Evolutionary conservation across 768 basidiomycete genomes (phyloP).

Genomic region (Podaxis carcinomalis): DNA sequence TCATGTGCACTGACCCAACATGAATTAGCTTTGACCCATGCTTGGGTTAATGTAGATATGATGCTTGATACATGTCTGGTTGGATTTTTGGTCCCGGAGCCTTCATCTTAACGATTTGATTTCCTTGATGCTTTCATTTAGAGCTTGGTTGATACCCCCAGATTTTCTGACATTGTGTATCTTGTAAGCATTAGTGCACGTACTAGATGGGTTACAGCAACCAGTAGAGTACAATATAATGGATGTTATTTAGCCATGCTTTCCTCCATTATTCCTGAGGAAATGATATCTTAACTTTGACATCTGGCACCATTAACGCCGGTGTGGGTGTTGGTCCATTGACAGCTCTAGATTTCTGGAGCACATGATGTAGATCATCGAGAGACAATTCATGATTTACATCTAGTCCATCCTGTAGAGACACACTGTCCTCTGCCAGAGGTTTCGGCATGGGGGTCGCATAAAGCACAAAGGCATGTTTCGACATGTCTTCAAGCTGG

Average conservation of each 20-base stretch:
- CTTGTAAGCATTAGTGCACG: not conserved
- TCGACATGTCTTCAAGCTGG: constrained; percentile 38
- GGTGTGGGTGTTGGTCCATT: not conserved
- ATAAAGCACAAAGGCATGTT: constrained; percentile 40
- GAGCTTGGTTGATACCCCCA: not conserved
- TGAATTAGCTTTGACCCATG: constrained; percentile 76
- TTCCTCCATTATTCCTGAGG: not conserved
- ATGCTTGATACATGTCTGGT: constrained; percentile 94
- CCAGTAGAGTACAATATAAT: not conserved
- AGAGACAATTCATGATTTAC: not conserved
- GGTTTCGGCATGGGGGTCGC: constrained; percentile 22
- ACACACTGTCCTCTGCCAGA: not conserved
- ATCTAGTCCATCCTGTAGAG: not conserved
- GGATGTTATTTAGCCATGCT: not conserved
- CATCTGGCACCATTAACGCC: not conserved
- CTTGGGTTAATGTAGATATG: constrained; percentile 95
- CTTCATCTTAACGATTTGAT: constrained; percentile 24
- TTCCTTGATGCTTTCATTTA: not conserved
- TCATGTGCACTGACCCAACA: constrained; percentile 1
- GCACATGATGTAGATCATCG: not conserved
- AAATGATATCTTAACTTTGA: not conserved
- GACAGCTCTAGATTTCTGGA: not conserved
- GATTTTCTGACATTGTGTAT: not conserved
- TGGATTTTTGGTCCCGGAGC: constrained; percentile 81
- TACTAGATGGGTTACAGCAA: not conserved